Percentiles rank a stretch among this genome's conserved stretches.
Evolutionary conservation across 768 basidiomycete genomes (phyloP).

Genomic region (Hericium erinaceus): DNA sequence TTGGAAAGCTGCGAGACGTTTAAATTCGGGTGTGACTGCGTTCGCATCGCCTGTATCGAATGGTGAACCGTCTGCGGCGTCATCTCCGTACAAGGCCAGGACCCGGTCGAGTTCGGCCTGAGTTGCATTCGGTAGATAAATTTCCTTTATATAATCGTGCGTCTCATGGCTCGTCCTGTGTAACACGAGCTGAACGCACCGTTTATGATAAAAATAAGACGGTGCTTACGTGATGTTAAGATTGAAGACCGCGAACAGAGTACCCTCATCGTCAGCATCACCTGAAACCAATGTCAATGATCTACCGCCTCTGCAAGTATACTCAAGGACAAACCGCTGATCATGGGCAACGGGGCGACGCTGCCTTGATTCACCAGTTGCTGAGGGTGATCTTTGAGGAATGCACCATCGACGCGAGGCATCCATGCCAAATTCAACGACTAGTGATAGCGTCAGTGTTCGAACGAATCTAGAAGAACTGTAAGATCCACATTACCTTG

Average conservation of each 20-base stretch:
- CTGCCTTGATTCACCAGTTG: slow-evolving; percentile 2
- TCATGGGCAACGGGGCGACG: slow-evolving; percentile 6
- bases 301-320: too few species aligned
- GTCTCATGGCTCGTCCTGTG: background rate
- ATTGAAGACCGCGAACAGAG: background rate
- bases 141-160: background rate
- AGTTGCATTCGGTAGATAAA: background rate
- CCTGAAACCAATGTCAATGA: slow-evolving; percentile 1
- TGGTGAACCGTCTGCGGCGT: background rate
- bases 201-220: background rate
- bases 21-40: slow-evolving; percentile 15
- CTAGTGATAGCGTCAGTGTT: background rate
- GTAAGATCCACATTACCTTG: background rate
- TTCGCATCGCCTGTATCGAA: slow-evolving; percentile 3
- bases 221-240: background rate
- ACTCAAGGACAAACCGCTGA: background rate
- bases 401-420: slow-evolving; percentile 11
- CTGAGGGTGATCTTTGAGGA: slow-evolving; percentile 7
- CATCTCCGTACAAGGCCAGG: background rate
- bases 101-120: background rate
- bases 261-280: slow-evolving; percentile 12
- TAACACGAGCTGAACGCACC: background rate
- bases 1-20: slow-evolving; percentile 20
- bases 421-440: slow-evolving; percentile 2
- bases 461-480: background rate